Base-by-base conservation (phyloP, 2,329 filamentous ascomycete species). In the Chaetoscypha palmicola region DNA sequence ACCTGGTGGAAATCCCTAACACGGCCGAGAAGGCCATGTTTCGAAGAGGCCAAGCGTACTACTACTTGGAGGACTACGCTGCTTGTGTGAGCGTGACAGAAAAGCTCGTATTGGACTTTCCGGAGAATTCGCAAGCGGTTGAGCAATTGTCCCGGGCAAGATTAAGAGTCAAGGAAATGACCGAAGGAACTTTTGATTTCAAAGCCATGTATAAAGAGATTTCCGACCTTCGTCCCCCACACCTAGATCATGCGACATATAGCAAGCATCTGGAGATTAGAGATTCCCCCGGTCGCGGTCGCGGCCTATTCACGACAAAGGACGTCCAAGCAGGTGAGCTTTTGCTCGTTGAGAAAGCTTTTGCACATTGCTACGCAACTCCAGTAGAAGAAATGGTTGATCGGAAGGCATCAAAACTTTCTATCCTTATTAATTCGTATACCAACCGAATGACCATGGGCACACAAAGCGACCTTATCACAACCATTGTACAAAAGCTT, bases 261-360 rank as follows among this genome's bases (percentile, higher is more conserved):
- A 61, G 62, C 5, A 60, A 56, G 0, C 64, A 66, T 0, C 68
- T 74, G 1, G 57, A 63, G 33, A 51, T 76, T 0, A 66, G 62
- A 24, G 33, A 55, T 5, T 68, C 69, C 1, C 54, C 58, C 1
- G 66, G 59, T 7, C 62, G 65, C 14, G 74, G 73, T 2, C 64
- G 66, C 2, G 75, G 75, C 0, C 57, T 78, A 0, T 79, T 77
- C 51, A 71, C 69, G 0, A 73, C 67, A 1, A 58, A 62, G 16
- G 52, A 61, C 0, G 69, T 79, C 2, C 62, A 64, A 28, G 66
- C 69, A 0, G 74, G 74, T 0, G 69, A 77, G 3, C 60, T 77
- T 2, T 56, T 79, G 0, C 51, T 79, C 1, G 77, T 72, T 36
- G 75, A 79, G 47, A 79, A 78, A 48, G 73, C 74, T 0, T 76